Evolutionary conservation across 2,329 filamentous ascomycete species (phyloP), one percentile per base, ranked within the genome.

Genomic region (Colletotrichum spinosum): DNA sequence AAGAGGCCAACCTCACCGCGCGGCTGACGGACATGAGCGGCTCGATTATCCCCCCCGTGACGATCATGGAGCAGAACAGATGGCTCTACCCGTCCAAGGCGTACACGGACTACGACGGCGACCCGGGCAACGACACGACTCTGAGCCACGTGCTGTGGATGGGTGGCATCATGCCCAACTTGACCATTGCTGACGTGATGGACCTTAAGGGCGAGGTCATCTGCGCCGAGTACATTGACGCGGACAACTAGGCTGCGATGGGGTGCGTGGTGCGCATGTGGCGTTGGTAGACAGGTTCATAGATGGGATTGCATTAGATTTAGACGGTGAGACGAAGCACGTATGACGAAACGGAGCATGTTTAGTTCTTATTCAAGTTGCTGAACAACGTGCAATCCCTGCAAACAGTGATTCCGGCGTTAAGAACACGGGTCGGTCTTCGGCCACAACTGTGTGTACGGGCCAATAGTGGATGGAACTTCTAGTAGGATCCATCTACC

Each of bases 181-280:
- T 60, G 17, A 72, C 62, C 8, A 69, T 75, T 8, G 62, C 62
- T 4, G 71, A 75, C 38, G 65, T 76, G 9, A 76, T 76, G 73
- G 71, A 76, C 68, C 71, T 72, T 42, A 45, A 58, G 25, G 69
- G 54, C 53, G 68, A 48, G 37, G 35, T 64, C 12, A 56, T 74
- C 2, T 74, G 73, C 44, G 71, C 71, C 53, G 71, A 74, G 39
- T 75, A 74, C 54, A 51, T 70, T 11, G 61, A 58, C 17, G 46
- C 46, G 4, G 55, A 58, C 13, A 42, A 50, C 38, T 58, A 49
- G 46, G 8, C 12, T 41, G 2, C 38, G 12, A 12, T 41, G 38
- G 12, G 8, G 2, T 4, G 12, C 12, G 38, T 8, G 5, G 4
- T 13, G 38, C 38, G 38, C 38, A 45, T n/a, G n/a, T 17, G 42